Percentiles rank a stretch among this genome's conserved stretches.
phyloP scores from a whole-genome alignment of 2,329 filamentous ascomycete genomes.

The Thielaviopsis euricoi region DNA sequence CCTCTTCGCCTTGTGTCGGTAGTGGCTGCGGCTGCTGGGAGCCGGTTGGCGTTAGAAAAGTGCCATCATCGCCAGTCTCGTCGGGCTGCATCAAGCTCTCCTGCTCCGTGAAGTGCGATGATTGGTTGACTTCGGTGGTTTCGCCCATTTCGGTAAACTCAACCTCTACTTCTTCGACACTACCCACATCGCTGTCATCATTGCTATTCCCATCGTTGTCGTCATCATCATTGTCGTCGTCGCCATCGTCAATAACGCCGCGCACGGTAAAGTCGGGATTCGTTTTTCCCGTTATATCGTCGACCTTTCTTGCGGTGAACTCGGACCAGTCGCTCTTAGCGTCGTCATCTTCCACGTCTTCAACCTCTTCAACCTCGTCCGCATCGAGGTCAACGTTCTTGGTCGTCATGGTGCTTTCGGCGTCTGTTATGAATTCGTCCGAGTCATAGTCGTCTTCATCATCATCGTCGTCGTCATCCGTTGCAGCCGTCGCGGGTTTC shows the following conservation, averaged over 20 bases:
- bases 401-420: slow-evolving; percentile 68
- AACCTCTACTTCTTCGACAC: slow-evolving; percentile 2
- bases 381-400: slow-evolving; percentile 26
- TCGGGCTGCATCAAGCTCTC: not conserved
- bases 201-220: slow-evolving; percentile 17
- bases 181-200: not conserved
- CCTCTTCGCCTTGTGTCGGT: not conserved
- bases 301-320: slow-evolving; percentile 52
- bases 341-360: slow-evolving; percentile 32
- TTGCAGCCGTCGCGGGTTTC: slow-evolving; percentile 9
- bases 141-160: slow-evolving; percentile 25
- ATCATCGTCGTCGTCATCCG: slow-evolving; percentile 12
- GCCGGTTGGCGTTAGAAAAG: not conserved
- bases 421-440: slow-evolving; percentile 66
- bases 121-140: slow-evolving; percentile 19
- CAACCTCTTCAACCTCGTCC: slow-evolving; percentile 28
- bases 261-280: slow-evolving; percentile 31
- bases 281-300: slow-evolving; percentile 21
- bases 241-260: slow-evolving; percentile 17
- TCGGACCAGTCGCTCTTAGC: slow-evolving; percentile 72
- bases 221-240: slow-evolving; percentile 19
- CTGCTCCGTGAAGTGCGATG: slow-evolving; percentile 10
- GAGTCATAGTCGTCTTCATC: slow-evolving; percentile 24
- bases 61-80: not conserved
- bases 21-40: slow-evolving; percentile 15